phyloP scores from a whole-genome alignment of 73 alveolate species.

The Strombidium stylifer region DNA sequence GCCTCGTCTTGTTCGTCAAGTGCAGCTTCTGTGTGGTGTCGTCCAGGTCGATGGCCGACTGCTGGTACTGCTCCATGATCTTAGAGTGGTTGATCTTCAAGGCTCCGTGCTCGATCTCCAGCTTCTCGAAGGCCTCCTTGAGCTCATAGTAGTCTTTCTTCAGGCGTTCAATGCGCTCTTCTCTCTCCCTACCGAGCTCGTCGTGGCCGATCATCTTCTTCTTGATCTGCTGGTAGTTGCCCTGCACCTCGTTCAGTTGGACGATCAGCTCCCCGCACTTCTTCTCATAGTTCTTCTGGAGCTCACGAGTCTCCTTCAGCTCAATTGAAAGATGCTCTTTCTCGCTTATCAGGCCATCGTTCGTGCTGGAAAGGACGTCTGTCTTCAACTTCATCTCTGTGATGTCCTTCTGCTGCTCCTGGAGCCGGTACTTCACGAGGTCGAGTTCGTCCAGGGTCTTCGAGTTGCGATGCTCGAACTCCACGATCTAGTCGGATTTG shows the following conservation, averaged over 20 bases:
- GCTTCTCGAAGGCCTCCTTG: not conserved
- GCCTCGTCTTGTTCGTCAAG: constrained; percentile 46
- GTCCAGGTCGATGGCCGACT: constrained; percentile 18
- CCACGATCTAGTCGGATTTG: constrained; percentile 26
- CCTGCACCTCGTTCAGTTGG: constrained; percentile 23
- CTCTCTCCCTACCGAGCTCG: constrained; percentile 49
- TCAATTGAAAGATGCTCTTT: constrained; percentile 18
- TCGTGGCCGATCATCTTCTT: constrained; percentile 43
- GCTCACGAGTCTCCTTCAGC: constrained; percentile 32
- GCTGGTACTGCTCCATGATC: constrained; percentile 13
- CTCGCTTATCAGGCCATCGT: constrained; percentile 18
- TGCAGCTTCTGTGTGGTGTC: constrained; percentile 47
- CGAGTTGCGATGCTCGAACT: constrained; percentile 17
- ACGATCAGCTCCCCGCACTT: constrained; percentile 13
- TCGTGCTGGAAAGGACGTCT: constrained; percentile 32
- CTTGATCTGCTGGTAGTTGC: constrained; percentile 23
- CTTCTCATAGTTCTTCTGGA: constrained; percentile 26
- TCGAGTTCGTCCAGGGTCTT: constrained; percentile 25
- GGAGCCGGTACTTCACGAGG: constrained; percentile 22
- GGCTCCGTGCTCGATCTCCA: constrained; percentile 33
- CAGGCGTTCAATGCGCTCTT: constrained; percentile 46
- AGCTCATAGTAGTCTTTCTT: constrained; percentile 10
- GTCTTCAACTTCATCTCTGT: constrained; percentile 19
- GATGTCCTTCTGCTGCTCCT: constrained; percentile 40
- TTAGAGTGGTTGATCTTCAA: constrained; percentile 26